Evolutionary conservation across 140 eudicot species (phyloP), one percentile per base, ranked within the genome.

Genomic region (Ambrosia hybrid): DNA sequence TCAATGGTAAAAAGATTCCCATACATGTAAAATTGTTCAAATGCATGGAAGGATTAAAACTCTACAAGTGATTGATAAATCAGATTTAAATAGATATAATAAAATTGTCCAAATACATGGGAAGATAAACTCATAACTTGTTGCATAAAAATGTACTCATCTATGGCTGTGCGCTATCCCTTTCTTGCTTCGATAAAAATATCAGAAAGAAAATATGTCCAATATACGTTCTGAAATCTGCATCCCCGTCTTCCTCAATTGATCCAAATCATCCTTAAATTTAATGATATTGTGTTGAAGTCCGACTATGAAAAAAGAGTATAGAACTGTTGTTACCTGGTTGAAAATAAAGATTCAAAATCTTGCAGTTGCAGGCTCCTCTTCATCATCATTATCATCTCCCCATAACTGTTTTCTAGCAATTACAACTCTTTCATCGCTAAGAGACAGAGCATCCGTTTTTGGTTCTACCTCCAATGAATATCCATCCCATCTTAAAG

Each of bases 401-500:
- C 79, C 83, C 98, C 98, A 89, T 67, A 85, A 38, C 74, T 82
- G 84, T 70, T 92, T 92, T 67, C 84, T 81, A 15, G 86, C 90
- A 67, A 92, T 83, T 51, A 92, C 55, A 68, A 92, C 90, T 46
- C 95, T 72, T 80, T 92, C 98, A 65, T 89, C 96, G 12, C 48
- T 72, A 11, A 66, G 17, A 26, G 98, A 89, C 67, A 87, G 86
- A 53, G 82, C 74, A 75, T 92, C 98, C 0, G 82, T 67, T 55
- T 85, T 87, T 3, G 96, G 96, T 76, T 92, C 91, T 8, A 92
- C 95, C 70, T 92, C 98, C 13, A 88, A 79, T 17, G 83, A 76
- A 86, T 91, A 92, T n/a, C 88, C 89, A 39, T 92, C 89, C 96
- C 96, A 92, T 75, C 58, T 81, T 65, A 89, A 78, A 7, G 91